Percentiles rank a stretch among this genome's conserved stretches.
Evolutionary conservation across 805 yeast species (phyloP).

Genomic region (Candida maesae): DNA sequence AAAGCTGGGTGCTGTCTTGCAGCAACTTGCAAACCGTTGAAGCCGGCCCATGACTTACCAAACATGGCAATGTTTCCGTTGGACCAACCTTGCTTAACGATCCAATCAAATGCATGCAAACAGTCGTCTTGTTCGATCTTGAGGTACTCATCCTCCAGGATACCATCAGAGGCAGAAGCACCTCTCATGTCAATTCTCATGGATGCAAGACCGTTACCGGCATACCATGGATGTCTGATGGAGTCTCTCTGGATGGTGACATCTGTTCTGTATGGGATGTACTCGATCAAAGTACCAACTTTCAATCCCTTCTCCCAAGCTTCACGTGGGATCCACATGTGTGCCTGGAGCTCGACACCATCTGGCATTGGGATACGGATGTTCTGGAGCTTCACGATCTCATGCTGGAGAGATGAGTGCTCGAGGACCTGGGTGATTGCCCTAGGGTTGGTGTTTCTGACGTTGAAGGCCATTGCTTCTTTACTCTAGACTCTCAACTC

Average conservation of each 20-base stretch:
- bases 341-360: constrained; percentile 37
- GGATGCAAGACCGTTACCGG: constrained; percentile 44
- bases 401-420: constrained; percentile 28
- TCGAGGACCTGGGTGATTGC: constrained; percentile 24
- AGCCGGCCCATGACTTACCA: constrained; percentile 50
- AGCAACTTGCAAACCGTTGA: constrained; percentile 43
- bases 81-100: constrained; percentile 38
- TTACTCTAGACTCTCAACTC: background rate
- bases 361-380: constrained; percentile 37
- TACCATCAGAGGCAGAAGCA: constrained; percentile 39
- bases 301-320: constrained; percentile 29
- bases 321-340: constrained; percentile 41
- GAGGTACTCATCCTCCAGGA: constrained; percentile 39
- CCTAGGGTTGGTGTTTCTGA: constrained; percentile 32
- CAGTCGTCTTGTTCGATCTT: constrained; percentile 43
- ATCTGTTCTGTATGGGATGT: constrained; percentile 42
- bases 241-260: constrained; percentile 44
- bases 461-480: constrained; percentile 39
- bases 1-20: constrained; percentile 45
- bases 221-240: constrained; percentile 43
- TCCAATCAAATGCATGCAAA: constrained; percentile 41
- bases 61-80: constrained; percentile 44
- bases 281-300: constrained; percentile 40
- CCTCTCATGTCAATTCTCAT: constrained; percentile 47
- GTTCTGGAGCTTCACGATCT: constrained; percentile 32